Conservation (phyloP, 2,329 filamentous ascomycete genomes). For the Aspergillus flavus region DNA sequence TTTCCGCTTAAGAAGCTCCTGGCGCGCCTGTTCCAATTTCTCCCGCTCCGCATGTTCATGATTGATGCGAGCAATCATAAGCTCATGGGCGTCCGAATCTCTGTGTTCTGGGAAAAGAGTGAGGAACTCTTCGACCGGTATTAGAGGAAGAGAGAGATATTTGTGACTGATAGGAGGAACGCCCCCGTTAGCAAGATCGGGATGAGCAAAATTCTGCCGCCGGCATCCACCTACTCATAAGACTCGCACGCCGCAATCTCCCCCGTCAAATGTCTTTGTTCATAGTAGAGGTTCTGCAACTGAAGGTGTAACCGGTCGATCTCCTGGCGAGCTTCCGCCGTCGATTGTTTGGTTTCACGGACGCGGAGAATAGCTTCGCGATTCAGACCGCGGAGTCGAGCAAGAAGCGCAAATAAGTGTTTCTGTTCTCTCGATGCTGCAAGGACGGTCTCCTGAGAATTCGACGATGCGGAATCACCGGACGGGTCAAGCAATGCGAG, state of each 20-base stretch:
- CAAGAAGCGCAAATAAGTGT: conserved; percentile 74
- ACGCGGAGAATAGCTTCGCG: conserved; percentile 78
- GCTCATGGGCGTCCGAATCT: conserved; percentile 71
- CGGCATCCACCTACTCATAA: conserved; percentile 70
- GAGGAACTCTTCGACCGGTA: conserved; percentile 82
- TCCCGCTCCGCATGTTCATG: conserved; percentile 86
- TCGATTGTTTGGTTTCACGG: conserved; percentile 81
- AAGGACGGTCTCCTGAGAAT: conserved; percentile 54
- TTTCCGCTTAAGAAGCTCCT: conserved; percentile 73
- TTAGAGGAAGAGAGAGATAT: conserved; percentile 81
- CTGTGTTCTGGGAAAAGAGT: conserved; percentile 72
- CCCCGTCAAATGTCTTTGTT: conserved; percentile 84
- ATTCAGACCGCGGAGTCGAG: conserved; percentile 80
- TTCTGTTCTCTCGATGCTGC: conserved; percentile 77
- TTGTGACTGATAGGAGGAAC: conserved; percentile 60
- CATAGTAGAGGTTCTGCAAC: conserved; percentile 94
- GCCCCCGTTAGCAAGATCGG: neutral
- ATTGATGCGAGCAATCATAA: conserved; percentile 89
- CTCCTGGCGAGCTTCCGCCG: conserved; percentile 84
- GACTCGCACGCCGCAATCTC: conserved; percentile 90
- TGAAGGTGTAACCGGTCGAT: conserved; percentile 90
- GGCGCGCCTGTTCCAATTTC: conserved; percentile 79
- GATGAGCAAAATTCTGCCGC: neutral
- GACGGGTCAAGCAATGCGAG: conserved; percentile 60
- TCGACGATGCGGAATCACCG: conserved; percentile 41